These are phyloP conservation scores for Fusarium sp. DNA, from an alignment of 2,329 filamentous ascomycete genomes.

Conservation along the genomic window DNA sequence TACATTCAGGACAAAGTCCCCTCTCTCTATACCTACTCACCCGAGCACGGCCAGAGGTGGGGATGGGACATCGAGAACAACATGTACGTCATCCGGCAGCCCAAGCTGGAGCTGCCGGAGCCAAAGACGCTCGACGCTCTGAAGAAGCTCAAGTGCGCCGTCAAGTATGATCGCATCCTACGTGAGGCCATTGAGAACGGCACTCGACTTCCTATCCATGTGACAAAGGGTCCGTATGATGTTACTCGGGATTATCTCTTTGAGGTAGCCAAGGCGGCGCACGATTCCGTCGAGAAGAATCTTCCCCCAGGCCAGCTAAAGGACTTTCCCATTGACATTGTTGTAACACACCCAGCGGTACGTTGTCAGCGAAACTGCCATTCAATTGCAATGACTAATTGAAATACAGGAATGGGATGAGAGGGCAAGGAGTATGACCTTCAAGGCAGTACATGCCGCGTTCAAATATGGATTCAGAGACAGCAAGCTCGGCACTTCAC, in stretches of 20 bases:
- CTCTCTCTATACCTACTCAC: slow-evolving; percentile 23
- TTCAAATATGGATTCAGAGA: slow-evolving; percentile 13
- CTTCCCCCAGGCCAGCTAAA: background rate
- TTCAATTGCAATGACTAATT: background rate
- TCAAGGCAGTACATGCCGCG: slow-evolving; percentile 19
- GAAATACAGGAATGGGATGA: slow-evolving; percentile 15
- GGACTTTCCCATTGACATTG: slow-evolving; percentile 21
- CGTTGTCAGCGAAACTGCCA: background rate
- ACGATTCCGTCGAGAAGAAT: slow-evolving; percentile 9
- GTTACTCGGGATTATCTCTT: slow-evolving; percentile 22
- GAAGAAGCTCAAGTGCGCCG: slow-evolving; percentile 10
- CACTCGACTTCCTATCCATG: slow-evolving; percentile 11
- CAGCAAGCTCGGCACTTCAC: background rate
- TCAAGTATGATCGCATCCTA: slow-evolving; percentile 4
- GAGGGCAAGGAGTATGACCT: slow-evolving; percentile 21
- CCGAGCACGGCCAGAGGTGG: slow-evolving; percentile 10
- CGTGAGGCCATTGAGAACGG: background rate
- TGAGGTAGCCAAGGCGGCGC: slow-evolving; percentile 7
- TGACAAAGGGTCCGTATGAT: slow-evolving; percentile 18
- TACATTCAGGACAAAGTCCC: slow-evolving; percentile 15
- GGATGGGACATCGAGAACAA: slow-evolving; percentile 24
- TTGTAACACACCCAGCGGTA: slow-evolving; percentile 29
- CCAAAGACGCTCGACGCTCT: slow-evolving; percentile 11
- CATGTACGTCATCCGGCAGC: slow-evolving; percentile 22
- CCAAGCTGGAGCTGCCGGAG: slow-evolving; percentile 22